A percentile compares a stretch with the other conserved stretches of the same genome.
Conservation (phyloP, 257 asterid genomes). For the Haberlea rhodopensis region DNA sequence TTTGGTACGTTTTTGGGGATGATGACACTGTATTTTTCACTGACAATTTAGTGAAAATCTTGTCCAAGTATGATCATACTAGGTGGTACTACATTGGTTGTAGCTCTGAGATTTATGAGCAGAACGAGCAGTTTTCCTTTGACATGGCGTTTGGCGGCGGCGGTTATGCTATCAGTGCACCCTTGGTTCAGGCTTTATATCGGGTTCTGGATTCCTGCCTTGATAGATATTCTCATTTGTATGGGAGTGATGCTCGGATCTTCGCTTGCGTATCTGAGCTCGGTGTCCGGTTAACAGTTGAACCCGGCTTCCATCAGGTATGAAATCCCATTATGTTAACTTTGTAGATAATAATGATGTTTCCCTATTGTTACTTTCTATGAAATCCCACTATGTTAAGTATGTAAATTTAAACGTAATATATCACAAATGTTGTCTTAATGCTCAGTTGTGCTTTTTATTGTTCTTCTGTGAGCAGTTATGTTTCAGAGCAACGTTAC, state of each 20-base stretch:
- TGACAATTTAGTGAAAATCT: slow-evolving; percentile 52
- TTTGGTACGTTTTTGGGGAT: slow-evolving; percentile 75
- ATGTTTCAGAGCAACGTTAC: too few species aligned
- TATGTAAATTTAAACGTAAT: background rate
- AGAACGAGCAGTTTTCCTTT: slow-evolving; percentile 61
- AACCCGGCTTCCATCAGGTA: slow-evolving; percentile 88
- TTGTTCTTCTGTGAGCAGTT: too few species aligned
- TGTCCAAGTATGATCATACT: slow-evolving; percentile 59
- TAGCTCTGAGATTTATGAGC: too few species aligned
- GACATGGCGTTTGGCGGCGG: slow-evolving; percentile 90
- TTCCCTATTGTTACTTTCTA: background rate
- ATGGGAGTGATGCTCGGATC: slow-evolving; percentile 80
- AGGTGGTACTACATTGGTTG: too few species aligned
- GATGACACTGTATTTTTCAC: slow-evolving; percentile 67
- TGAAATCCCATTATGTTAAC: too few species aligned
- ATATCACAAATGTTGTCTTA: slow-evolving; percentile 12
- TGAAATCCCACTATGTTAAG: too few species aligned
- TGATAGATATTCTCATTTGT: slow-evolving; percentile 64
- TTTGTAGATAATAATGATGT: too few species aligned
- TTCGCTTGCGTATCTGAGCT: slow-evolving; percentile 77
- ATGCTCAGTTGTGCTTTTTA: background rate
- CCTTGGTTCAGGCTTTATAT: slow-evolving; percentile 64
- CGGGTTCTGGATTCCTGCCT: slow-evolving; percentile 66
- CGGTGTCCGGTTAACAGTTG: slow-evolving; percentile 64
- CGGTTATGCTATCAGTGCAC: slow-evolving; percentile 73